Percentiles rank a stretch among this genome's conserved stretches.
phyloP scores from a whole-genome alignment of 2,329 filamentous ascomycete species.

The Colletotrichum gloeosporioides region DNA sequence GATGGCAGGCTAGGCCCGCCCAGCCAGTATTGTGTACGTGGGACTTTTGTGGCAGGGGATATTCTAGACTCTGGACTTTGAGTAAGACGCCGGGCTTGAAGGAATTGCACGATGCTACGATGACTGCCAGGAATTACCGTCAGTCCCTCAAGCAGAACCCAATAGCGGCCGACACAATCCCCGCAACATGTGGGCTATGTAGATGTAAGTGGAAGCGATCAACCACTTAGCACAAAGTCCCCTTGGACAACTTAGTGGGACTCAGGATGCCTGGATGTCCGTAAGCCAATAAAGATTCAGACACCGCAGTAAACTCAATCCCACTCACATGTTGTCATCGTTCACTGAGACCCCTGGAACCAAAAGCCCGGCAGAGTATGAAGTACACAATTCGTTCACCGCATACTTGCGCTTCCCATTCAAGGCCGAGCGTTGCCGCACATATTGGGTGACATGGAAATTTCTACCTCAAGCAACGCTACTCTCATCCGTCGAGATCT shows the following conservation, averaged over 20 bases:
- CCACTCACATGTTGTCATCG: not conserved
- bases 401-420: not conserved
- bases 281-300: not conserved
- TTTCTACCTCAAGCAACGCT: not conserved
- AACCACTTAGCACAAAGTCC: not conserved
- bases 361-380: not conserved
- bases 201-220: not conserved
- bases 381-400: not conserved
- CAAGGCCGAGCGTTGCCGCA: not conserved
- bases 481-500: not conserved
- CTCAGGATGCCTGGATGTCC: not conserved
- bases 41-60: not conserved
- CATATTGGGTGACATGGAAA: not conserved
- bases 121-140: not conserved
- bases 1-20: not conserved
- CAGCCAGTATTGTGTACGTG: not conserved
- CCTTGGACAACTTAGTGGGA: not conserved
- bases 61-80: not conserved
- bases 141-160: not conserved
- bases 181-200: not conserved
- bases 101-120: not conserved
- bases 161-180: not conserved
- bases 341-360: not conserved
- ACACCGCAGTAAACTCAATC: not conserved
- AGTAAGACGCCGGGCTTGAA: not conserved